Evolutionary conservation across 2,329 filamentous ascomycete genomes (phyloP).

Genomic region (Pseudofabraea citricarpa): DNA sequence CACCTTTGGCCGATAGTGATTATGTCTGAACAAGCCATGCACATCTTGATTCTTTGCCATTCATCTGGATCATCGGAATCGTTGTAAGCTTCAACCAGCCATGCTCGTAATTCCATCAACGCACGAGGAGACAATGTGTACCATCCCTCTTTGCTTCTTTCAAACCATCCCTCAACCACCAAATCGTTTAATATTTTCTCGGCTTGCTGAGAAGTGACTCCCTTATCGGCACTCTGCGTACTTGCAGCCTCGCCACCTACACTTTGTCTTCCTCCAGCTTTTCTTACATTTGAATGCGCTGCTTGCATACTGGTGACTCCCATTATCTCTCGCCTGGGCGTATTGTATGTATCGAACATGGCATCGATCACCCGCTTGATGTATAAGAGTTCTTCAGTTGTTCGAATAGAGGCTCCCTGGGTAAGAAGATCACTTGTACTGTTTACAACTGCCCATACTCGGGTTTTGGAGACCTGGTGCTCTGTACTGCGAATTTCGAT

Average conservation of each 20-base stretch:
- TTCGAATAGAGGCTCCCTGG: slow-evolving; percentile 78
- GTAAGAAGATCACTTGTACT: slow-evolving; percentile 79
- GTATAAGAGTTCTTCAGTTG: slow-evolving; percentile 81
- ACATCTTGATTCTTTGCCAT: slow-evolving; percentile 77
- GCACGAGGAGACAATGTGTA: slow-evolving; percentile 73
- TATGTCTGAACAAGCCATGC: slow-evolving; percentile 83
- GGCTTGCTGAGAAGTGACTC: slow-evolving; percentile 72
- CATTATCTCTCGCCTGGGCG: slow-evolving; percentile 73
- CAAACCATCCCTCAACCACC: slow-evolving; percentile 79
- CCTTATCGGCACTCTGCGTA: slow-evolving; percentile 38
- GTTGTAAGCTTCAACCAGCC: slow-evolving; percentile 89
- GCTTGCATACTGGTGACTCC: slow-evolving; percentile 78
- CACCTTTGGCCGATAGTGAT: slow-evolving; percentile 83
- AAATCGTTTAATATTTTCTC: slow-evolving; percentile 67
- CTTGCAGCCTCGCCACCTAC: slow-evolving; percentile 25
- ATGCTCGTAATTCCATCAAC: slow-evolving; percentile 78
- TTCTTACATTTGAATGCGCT: slow-evolving; percentile 61
- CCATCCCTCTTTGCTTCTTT: slow-evolving; percentile 65
- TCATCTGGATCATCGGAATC: slow-evolving; percentile 58
- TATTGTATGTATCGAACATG: slow-evolving; percentile 91
- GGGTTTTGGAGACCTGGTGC: slow-evolving; percentile 62
- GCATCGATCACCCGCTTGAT: slow-evolving; percentile 82
- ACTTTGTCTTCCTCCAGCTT: slow-evolving; percentile 33
- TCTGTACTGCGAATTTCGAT: slow-evolving; percentile 75
- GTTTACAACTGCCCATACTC: slow-evolving; percentile 84